Base-by-base conservation (phyloP, 192 early-diverging fungal species). In the Backusella circina region DNA sequence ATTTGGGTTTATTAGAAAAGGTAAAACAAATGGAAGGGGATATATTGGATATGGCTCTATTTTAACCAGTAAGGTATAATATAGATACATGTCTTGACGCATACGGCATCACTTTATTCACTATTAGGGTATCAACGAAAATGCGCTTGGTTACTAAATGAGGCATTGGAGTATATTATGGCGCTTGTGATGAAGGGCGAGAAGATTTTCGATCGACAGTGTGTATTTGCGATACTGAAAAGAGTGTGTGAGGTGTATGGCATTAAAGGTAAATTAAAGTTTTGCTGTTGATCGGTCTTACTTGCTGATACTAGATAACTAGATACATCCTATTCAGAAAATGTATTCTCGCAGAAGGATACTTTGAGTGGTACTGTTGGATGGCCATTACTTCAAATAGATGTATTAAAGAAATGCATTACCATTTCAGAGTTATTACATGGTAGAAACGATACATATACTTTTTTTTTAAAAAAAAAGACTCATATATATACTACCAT, bases 331-430 rank as follows among this genome's bases (percentile, higher is more conserved):
- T 3, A 15, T 44, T 44, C 41, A 12, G 41, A 13, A 44, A 12
- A 10, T 3, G 9, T 12, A 12, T 15, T 44, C 1, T 44, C 10
- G 3, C 0, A 44, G 10, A 15, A 44, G 3, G 15, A 44, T 7
- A 44, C 10, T 44, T 35, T 13, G 2, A 15, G 15, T 15, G 0
- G 80, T n/a, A n/a, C 18, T 21, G 81, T 79, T 74, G 94, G 94
- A 4, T 95, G 93, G 93, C 90, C 93, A 26, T 85, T 86, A 21
- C 77, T 95, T 36, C 93, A 93, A 76, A 91, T 95, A 37, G 90
- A 91, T 76, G 85, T 91, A 5, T 73, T 95, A 28, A 88, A 88
- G 44, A 91, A 95, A 82, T 90, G 90, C 38, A 89, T 94, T 39
- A 80, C 84, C 9, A 81, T 93, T 3, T 77, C 93, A 0, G 88